phyloP scores from a whole-genome alignment of 495 filamentous ascomycete genomes.

The Talaromyces thailandensis region DNA sequence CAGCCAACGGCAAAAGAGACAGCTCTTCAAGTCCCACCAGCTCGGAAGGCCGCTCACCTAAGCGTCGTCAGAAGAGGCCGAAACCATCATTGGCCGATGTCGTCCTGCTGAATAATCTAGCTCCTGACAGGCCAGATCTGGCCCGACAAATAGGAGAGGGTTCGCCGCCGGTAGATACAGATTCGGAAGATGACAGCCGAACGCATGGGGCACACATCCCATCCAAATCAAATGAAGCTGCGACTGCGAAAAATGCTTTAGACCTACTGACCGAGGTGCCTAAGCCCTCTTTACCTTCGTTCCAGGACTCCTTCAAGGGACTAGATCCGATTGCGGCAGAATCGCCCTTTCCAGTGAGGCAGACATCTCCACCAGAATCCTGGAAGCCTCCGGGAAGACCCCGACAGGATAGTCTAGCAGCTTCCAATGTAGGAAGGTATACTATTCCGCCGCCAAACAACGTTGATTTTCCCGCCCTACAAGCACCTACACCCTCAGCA shows the following conservation, averaged over 20 bases:
- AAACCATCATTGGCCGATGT: slow-evolving; percentile 24
- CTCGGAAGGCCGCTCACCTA: slow-evolving; percentile 23
- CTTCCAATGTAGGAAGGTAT: slow-evolving; percentile 11
- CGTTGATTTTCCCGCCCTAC: slow-evolving; percentile 26
- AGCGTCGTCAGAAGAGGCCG: slow-evolving; percentile 26
- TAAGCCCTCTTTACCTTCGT: background rate
- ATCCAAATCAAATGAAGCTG: background rate
- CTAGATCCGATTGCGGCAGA: background rate
- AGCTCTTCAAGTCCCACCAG: slow-evolving; percentile 15
- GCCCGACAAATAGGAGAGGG: slow-evolving; percentile 20
- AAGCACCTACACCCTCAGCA: slow-evolving; percentile 22
- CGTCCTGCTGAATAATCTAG: slow-evolving; percentile 40
- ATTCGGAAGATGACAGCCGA: slow-evolving; percentile 12
- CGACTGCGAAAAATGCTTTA: background rate
- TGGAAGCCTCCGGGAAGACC: background rate
- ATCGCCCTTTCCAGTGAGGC: background rate
- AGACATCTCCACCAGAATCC: background rate
- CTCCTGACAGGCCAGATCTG: slow-evolving; percentile 35
- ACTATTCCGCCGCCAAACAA: slow-evolving; percentile 17
- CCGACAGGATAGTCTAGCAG: slow-evolving; percentile 8
- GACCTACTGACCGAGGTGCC: background rate
- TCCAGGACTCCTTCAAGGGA: background rate
- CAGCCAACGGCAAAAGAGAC: slow-evolving; percentile 12
- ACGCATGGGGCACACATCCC: background rate
- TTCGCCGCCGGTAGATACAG: slow-evolving; percentile 9